Conservation (phyloP, 2,329 filamentous ascomycete genomes). For the Didymella glomerata region DNA sequence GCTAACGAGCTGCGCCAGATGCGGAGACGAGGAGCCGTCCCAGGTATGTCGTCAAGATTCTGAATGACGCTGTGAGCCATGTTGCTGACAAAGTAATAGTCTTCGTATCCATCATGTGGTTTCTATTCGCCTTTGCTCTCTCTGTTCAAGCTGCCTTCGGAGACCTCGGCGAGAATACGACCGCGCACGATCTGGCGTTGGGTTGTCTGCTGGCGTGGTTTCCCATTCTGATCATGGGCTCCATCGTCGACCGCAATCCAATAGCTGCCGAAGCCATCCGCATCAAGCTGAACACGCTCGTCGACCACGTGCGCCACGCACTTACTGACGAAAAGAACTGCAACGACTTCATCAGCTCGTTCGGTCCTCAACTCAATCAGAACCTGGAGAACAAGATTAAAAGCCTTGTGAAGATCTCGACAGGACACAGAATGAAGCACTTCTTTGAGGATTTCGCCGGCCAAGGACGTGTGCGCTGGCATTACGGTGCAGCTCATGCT, state of each 20-base stretch:
- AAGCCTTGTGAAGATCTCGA: constrained; percentile 25
- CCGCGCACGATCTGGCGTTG: constrained; percentile 56
- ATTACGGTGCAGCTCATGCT: constrained; percentile 55
- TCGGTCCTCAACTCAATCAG: constrained; percentile 33
- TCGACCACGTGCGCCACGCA: constrained; percentile 50
- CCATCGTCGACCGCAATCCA: constrained; percentile 58
- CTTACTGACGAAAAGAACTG: constrained; percentile 41
- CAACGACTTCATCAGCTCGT: constrained; percentile 41
- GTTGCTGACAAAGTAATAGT: constrained; percentile 22
- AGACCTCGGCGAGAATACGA: constrained; percentile 51
- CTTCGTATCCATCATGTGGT: constrained; percentile 56
- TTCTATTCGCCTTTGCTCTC: constrained; percentile 50
- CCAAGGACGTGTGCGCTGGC: constrained; percentile 47
- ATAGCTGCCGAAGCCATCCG: constrained; percentile 53
- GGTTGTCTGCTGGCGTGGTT: constrained; percentile 58
- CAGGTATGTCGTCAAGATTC: constrained; percentile 25
- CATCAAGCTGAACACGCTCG: constrained; percentile 51
- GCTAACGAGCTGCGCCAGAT: constrained; percentile 54
- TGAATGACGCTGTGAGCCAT: not conserved
- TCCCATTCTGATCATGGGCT: constrained; percentile 55
- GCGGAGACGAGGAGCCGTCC: constrained; percentile 53
- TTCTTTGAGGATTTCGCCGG: constrained; percentile 55
- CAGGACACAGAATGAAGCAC: constrained; percentile 36
- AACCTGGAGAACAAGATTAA: not conserved
- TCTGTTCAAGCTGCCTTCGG: constrained; percentile 51